Evolutionary conservation across 345 rosid species (phyloP).

Genomic region (Aquilaria sinensis): DNA sequence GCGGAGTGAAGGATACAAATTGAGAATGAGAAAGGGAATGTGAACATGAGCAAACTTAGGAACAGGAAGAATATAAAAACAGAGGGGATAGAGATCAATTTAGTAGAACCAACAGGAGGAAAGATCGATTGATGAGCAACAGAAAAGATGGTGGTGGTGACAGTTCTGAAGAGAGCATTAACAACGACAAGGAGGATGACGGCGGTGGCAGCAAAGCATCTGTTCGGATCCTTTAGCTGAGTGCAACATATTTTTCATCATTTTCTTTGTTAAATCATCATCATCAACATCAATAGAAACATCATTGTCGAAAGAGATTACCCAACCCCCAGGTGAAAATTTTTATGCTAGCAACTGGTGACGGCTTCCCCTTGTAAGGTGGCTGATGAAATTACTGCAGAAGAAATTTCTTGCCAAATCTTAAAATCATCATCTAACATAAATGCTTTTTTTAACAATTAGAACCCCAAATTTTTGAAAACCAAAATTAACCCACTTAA

Average conservation of each 20-base stretch:
- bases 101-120: constrained; percentile 66
- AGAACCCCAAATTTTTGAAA: too few relatives aligned
- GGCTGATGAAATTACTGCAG: too few relatives aligned
- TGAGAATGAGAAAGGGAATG: constrained; percentile 58
- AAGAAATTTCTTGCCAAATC: too few relatives aligned
- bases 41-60: constrained; percentile 69
- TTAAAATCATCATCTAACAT: too few relatives aligned
- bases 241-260: constrained; percentile 33
- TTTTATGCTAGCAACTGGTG: constrained; percentile 15
- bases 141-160: constrained; percentile 75
- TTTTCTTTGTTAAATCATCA: constrained; percentile 24
- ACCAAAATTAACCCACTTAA: too few relatives aligned
- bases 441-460: too few relatives aligned
- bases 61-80: constrained; percentile 39
- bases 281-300: constrained; percentile 27
- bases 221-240: constrained; percentile 68
- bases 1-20: constrained; percentile 61
- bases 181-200: constrained; percentile 85
- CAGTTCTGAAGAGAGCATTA: constrained; percentile 83
- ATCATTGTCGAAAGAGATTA: constrained; percentile 49
- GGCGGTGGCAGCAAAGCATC: constrained; percentile 19
- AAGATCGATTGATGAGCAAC: constrained; percentile 42
- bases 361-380: too few relatives aligned
- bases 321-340: constrained; percentile 48
- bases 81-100: constrained; percentile 76